Evolutionary conservation across 208 protist species (phyloP).

Genomic region (Leptomonas seymouri): DNA sequence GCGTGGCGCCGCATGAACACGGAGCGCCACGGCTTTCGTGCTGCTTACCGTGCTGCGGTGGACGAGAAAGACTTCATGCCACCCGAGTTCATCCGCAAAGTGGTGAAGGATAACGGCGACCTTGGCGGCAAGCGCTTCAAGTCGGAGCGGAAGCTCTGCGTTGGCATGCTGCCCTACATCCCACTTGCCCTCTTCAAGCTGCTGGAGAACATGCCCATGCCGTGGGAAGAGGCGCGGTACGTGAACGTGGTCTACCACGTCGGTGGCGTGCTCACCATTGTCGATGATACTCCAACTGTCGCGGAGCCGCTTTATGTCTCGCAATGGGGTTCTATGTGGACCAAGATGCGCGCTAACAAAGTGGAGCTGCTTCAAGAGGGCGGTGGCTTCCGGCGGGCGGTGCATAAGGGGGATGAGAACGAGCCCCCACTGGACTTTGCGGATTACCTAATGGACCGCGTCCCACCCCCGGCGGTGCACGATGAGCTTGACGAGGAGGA

Average conservation of each 20-base stretch:
- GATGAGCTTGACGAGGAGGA: slow-evolving; percentile 99
- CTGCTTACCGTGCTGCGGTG: slow-evolving; percentile 67
- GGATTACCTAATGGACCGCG: slow-evolving; percentile 98
- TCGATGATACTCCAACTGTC: slow-evolving; percentile 99
- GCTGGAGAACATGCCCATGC: slow-evolving; percentile 99
- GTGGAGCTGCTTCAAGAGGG: slow-evolving; percentile 79
- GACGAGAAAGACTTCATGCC: slow-evolving; percentile 90
- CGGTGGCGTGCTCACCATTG: slow-evolving; percentile 99
- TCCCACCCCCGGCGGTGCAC: slow-evolving; percentile 94
- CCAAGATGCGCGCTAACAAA: slow-evolving; percentile 99
- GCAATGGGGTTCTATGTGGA: slow-evolving; percentile 99
- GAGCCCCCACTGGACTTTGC: slow-evolving; percentile 99
- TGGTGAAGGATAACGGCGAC: slow-evolving; percentile 99
- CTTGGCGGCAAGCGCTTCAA: slow-evolving; percentile 98
- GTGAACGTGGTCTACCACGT: slow-evolving; percentile 99
- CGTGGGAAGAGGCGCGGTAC: slow-evolving; percentile 96
- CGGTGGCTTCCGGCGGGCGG: slow-evolving; percentile 92
- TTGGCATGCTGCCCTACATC: slow-evolving; percentile 99
- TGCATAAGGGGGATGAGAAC: slow-evolving; percentile 99
- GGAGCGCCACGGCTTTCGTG: slow-evolving; percentile 68
- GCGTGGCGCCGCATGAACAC: slow-evolving; percentile 81
- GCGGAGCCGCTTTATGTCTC: slow-evolving; percentile 99
- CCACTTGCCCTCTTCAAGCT: slow-evolving; percentile 99
- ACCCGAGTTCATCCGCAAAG: slow-evolving; percentile 99
- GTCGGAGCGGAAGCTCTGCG: slow-evolving; percentile 99